A percentile compares a stretch with the other conserved stretches of the same genome.
Conservation (phyloP, 2,329 filamentous ascomycete genomes). For the Pyrenochaeta sp. region DNA sequence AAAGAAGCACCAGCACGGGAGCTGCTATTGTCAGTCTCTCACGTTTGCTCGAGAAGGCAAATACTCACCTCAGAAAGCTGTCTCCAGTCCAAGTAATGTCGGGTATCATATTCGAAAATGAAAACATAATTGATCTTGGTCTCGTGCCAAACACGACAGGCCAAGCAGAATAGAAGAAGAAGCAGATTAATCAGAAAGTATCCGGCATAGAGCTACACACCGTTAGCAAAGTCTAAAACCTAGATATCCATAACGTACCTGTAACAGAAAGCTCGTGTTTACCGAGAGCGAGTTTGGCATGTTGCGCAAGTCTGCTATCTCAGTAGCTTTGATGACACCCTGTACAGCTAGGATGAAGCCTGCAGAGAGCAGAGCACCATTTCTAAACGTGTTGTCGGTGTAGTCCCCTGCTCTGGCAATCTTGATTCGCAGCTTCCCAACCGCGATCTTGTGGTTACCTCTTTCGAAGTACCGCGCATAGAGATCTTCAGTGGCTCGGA, state of each 20-base stretch:
- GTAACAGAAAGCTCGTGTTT: slow-evolving; percentile 65
- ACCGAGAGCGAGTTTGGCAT: slow-evolving; percentile 26
- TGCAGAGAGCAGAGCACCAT: slow-evolving; percentile 56
- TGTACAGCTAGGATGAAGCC: slow-evolving; percentile 54
- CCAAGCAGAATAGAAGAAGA: slow-evolving; percentile 82
- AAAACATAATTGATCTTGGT: slow-evolving; percentile 95
- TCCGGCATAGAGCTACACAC: slow-evolving; percentile 79
- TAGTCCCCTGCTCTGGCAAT: slow-evolving; percentile 66
- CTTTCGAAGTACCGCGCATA: slow-evolving; percentile 95
- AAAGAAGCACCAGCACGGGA: slow-evolving; percentile 84
- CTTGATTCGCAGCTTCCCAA: slow-evolving; percentile 82
- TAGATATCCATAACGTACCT: slow-evolving; percentile 64
- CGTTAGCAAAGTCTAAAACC: slow-evolving; percentile 46
- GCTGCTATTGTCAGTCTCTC: slow-evolving; percentile 50
- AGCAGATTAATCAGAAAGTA: slow-evolving; percentile 86
- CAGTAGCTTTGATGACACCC: slow-evolving; percentile 50
- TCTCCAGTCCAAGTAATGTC: slow-evolving; percentile 87
- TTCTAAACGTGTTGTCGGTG: slow-evolving; percentile 66
- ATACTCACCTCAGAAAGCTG: slow-evolving; percentile 73
- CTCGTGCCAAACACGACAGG: slow-evolving; percentile 81
- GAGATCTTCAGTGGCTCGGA: slow-evolving; percentile 84
- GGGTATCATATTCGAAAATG: slow-evolving; percentile 93
- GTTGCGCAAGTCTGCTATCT: slow-evolving; percentile 33
- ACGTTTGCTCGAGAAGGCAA: not conserved
- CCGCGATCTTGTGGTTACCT: slow-evolving; percentile 90